Evolutionary conservation across 257 asterid genomes (phyloP), one percentile per base, ranked within the genome.

Genomic region (Ilex asprella): DNA sequence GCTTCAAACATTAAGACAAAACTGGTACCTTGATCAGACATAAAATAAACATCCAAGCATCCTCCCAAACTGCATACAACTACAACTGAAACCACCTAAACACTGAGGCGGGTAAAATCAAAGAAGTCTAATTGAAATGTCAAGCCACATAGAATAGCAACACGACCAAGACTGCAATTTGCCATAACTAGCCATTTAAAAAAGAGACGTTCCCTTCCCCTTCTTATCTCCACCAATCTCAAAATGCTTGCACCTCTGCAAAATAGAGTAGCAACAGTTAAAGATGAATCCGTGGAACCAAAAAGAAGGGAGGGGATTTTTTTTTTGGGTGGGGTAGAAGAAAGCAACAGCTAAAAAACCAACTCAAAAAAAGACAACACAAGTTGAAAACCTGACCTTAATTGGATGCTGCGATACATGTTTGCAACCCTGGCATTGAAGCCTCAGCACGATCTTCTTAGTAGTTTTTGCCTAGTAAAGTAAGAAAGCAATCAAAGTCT

Each of bases 341-440:
- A 50, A 49, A 6, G 30, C 11, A 16, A 53, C 30, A 53, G 5
- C 3, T 0, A 53, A 16, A 10, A 53, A 10, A 10, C 11, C 14
- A 53, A 35, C 41, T 35, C 41, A 53, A 53, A 53, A 15, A 14
- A 21, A 53, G 57, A 10, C 10, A 53, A 2, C 11, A 14, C 7
- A 53, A 53, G 10, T 53, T 53, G 57, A 30, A 35, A 57, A 10
- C 31, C 55, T 10, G 49, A 84, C 92, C 92, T 85, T 85, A 72
- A 85, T 82, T 0, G 93, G 74, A 50, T 85, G 93, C 79, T 85
- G 93, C 9, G 93, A 85, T 5, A 82, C 78, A 62, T 85, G 93
- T 35, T 85, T 85, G 80, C 93, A 85, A 21, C 85, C 71, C 71
- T 85, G 93, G 75, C 93, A 85, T 11, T 85, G 93, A 62, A 82